Conservation (phyloP, 1,284 basidiomycete genomes). For the Violaceomyces palustris region DNA sequence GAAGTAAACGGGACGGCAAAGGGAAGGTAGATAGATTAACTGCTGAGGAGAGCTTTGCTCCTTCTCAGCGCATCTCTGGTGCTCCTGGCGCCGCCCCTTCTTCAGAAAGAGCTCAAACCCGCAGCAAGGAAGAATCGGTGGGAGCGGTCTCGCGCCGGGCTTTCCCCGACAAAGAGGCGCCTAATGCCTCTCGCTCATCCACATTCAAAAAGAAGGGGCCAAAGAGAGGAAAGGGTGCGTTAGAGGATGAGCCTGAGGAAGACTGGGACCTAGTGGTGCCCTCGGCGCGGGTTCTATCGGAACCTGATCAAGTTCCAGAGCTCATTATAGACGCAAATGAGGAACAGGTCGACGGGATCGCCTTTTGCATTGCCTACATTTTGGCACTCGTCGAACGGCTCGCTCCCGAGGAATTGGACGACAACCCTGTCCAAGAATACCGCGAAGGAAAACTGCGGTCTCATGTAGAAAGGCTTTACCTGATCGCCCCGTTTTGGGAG, state of each 20-base stretch:
- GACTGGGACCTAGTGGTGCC: constrained; percentile 33
- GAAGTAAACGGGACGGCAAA: too few relatives aligned
- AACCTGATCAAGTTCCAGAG: constrained; percentile 6
- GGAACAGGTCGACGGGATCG: constrained; percentile 43
- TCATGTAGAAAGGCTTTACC: constrained; percentile 49
- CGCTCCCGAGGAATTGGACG: constrained; percentile 50
- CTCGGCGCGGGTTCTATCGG: constrained; percentile 5
- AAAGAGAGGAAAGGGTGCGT: too few relatives aligned
- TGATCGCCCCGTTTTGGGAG: constrained; percentile 53
- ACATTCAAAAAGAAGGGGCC: too few relatives aligned
- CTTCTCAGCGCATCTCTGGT: too few relatives aligned
- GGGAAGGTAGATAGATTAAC: too few relatives aligned
- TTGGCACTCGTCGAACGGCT: constrained; percentile 47
- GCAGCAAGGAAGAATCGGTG: too few relatives aligned
- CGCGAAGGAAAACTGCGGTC: constrained; percentile 46
- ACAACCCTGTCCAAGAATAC: constrained; percentile 41
- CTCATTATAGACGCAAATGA: constrained; percentile 35
- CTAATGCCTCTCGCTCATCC: too few relatives aligned
- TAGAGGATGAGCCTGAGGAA: constrained; percentile 6
- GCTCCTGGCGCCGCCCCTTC: too few relatives aligned
- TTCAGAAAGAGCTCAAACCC: too few relatives aligned
- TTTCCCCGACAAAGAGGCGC: too few relatives aligned
- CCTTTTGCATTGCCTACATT: constrained; percentile 50
- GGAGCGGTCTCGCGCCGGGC: too few relatives aligned
- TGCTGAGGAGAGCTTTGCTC: too few relatives aligned